Percentiles rank a stretch among this genome's conserved stretches.
Conservation (phyloP, 305 asterid species). For the Lippia alba region DNA sequence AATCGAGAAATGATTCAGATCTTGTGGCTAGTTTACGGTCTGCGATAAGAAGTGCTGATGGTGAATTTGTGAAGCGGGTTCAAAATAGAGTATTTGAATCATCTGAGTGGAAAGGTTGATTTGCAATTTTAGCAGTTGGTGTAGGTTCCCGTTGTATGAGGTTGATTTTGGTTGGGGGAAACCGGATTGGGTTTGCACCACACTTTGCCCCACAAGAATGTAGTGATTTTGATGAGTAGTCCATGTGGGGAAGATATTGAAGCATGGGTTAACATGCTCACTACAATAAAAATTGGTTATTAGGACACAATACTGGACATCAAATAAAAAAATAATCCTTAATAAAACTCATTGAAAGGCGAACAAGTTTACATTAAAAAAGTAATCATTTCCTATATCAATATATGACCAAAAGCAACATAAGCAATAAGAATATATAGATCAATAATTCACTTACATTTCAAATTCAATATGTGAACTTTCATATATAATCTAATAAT, state of each 20-base stretch:
- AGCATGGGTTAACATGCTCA: constrained; percentile 49
- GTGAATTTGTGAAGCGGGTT: constrained; percentile 9
- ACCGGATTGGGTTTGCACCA: constrained; percentile 49
- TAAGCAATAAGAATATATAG: too few relatives aligned
- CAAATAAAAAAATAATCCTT: too few relatives aligned
- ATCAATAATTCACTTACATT: too few relatives aligned
- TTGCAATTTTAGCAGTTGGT: constrained; percentile 50
- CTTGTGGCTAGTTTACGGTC: constrained; percentile 37
- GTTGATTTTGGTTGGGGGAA: constrained; percentile 59
- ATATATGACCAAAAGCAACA: too few relatives aligned
- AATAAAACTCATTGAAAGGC: too few relatives aligned
- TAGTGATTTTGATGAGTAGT: constrained; percentile 33
- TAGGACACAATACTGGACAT: too few relatives aligned
- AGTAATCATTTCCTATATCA: too few relatives aligned
- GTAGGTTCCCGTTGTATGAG: constrained; percentile 48
- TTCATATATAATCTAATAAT: too few relatives aligned
- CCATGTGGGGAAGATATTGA: constrained; percentile 48
- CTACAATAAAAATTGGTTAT: too few relatives aligned
- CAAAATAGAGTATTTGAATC: constrained; percentile 34
- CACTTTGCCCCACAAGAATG: constrained; percentile 38
- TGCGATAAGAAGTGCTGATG: constrained; percentile 33
- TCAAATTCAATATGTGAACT: too few relatives aligned
- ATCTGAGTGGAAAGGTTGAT: constrained; percentile 1
- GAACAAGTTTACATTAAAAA: too few relatives aligned
- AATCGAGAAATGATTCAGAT: background rate